phyloP scores from a whole-genome alignment of 2,329 filamentous ascomycete species.

The Colletotrichum sp. region DNA sequence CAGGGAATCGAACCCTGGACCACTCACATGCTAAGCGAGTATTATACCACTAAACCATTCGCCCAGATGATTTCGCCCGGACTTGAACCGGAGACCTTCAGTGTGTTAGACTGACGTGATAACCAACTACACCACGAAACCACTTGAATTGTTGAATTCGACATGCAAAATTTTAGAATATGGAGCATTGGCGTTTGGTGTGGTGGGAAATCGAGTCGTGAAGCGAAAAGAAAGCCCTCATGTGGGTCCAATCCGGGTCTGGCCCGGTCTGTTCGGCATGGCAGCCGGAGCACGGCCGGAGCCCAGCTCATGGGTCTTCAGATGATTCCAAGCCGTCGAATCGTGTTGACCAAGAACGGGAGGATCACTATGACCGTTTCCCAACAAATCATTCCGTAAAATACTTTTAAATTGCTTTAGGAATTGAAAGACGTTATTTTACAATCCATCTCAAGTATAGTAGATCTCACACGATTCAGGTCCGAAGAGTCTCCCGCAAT shows the following conservation, averaged over 20 bases:
- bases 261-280: not conserved
- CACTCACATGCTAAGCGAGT: conserved; percentile 14
- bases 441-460: rapidly evolving
- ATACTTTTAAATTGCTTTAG: rapidly evolving
- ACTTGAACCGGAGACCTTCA: conserved; percentile 23
- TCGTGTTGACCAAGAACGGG: not conserved
- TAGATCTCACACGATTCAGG: not conserved
- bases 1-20: conserved; percentile 13
- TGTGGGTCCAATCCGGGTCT: not conserved
- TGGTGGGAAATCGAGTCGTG: not conserved
- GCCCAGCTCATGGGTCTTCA: not conserved
- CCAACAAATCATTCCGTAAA: rapidly evolving
- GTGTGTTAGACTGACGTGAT: conserved; percentile 53
- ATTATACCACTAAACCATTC: conserved; percentile 19
- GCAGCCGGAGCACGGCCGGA: not conserved
- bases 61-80: conserved; percentile 17
- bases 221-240: not conserved
- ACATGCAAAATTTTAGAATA: not conserved
- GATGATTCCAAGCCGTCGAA: not conserved
- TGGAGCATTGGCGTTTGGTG: not conserved
- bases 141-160: not conserved
- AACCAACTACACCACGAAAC: conserved; percentile 45
- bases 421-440: rapidly evolving
- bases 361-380: rapidly evolving
- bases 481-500: rapidly evolving